Evolutionary conservation across 1,139 yeast genomes (phyloP).

Genomic region (Lodderomyces pseudojiufengensis): DNA sequence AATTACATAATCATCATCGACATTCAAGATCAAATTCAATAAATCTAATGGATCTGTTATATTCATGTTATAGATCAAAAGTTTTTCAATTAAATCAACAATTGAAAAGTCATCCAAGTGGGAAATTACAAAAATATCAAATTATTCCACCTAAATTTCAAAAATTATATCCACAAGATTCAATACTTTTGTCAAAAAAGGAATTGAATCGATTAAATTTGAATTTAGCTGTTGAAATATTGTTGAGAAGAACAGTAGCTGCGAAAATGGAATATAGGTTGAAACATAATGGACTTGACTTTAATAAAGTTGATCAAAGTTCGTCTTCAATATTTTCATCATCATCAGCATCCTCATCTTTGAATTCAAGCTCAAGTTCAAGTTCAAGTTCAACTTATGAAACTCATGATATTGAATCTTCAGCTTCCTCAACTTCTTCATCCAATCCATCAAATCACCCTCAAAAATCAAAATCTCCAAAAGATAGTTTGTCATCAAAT

Average conservation of each 20-base stretch:
- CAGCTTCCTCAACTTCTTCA: slow-evolving; percentile 23
- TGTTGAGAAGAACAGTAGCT: slow-evolving; percentile 40
- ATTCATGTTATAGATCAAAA: slow-evolving; percentile 25
- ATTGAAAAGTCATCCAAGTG: slow-evolving; percentile 15
- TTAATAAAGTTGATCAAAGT: not conserved
- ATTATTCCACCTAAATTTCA: slow-evolving; percentile 27
- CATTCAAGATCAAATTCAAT: slow-evolving; percentile 3
- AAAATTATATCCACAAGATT: slow-evolving; percentile 30
- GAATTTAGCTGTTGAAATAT: slow-evolving; percentile 33
- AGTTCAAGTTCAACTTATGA: not conserved
- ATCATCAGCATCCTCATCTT: slow-evolving; percentile 2
- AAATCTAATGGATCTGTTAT: slow-evolving; percentile 19
- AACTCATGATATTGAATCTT: slow-evolving; percentile 13
- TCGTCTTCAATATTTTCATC: slow-evolving; percentile 5
- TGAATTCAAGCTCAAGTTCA: not conserved
- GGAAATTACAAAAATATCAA: slow-evolving; percentile 3
- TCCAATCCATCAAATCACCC: slow-evolving; percentile 11
- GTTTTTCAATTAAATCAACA: slow-evolving; percentile 20
- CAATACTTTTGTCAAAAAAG: slow-evolving; percentile 18
- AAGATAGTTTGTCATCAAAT: slow-evolving; percentile 6
- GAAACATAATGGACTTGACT: slow-evolving; percentile 6
- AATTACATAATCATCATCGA: slow-evolving; percentile 4
- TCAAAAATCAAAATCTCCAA: not conserved
- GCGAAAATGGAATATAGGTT: slow-evolving; percentile 42
- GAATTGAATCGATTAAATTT: slow-evolving; percentile 32